Percentiles rank a stretch among this genome's conserved stretches.
Conservation (phyloP, 2,329 filamentous ascomycete species). For the Aureobasidium sp. region DNA sequence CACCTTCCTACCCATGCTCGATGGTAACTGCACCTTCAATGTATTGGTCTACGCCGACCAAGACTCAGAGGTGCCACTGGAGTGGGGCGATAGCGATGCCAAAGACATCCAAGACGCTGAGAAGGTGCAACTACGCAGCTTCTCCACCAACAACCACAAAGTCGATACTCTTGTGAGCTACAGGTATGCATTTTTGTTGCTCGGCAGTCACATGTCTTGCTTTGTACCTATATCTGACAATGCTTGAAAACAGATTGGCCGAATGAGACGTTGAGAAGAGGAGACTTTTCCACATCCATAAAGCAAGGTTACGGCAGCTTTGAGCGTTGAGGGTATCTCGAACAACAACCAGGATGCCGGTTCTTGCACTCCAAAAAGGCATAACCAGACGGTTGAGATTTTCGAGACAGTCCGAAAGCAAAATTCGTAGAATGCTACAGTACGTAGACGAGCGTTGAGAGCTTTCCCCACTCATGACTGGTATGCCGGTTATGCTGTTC, state of each 20-base stretch:
- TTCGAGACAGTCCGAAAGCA: slow-evolving; percentile 10
- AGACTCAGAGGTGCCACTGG: slow-evolving; percentile 90
- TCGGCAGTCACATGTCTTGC: not conserved
- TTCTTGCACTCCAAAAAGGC: not conserved
- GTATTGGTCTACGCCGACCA: slow-evolving; percentile 96
- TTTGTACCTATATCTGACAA: slow-evolving; percentile 14
- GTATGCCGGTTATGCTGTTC: not conserved
- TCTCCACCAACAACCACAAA: slow-evolving; percentile 88
- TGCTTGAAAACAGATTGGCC: slow-evolving; percentile 15
- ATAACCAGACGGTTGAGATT: not conserved
- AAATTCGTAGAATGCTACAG: not conserved
- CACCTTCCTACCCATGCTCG: slow-evolving; percentile 89
- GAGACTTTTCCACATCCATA: not conserved
- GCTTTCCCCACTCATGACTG: not conserved
- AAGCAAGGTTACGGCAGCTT: slow-evolving; percentile 1
- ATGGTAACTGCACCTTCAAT: slow-evolving; percentile 96
- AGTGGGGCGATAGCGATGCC: slow-evolving; percentile 97
- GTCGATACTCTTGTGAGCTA: slow-evolving; percentile 97
- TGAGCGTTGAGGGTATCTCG: not conserved
- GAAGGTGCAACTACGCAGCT: slow-evolving; percentile 89
- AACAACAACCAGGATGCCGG: not conserved
- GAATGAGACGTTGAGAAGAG: slow-evolving; percentile 16
- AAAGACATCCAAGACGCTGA: slow-evolving; percentile 94
- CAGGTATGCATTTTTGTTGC: slow-evolving; percentile 37
- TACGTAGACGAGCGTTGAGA: slow-evolving; percentile 1